phyloP scores from a whole-genome alignment of 257 asterid genomes.

The Nicotiana undulata region DNA sequence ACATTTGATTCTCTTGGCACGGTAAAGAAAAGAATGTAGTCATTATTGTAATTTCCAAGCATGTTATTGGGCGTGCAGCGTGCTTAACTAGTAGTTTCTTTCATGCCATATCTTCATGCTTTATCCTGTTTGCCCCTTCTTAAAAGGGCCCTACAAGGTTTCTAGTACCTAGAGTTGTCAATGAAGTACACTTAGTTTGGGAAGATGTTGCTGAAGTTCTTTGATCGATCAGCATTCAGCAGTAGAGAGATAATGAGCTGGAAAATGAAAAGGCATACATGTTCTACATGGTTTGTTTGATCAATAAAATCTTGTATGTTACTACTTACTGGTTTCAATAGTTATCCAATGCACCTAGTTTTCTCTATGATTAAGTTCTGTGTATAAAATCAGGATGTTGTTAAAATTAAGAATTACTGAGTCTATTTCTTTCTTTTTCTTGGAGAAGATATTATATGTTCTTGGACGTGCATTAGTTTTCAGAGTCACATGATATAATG shows the following conservation, averaged over 20 bases:
- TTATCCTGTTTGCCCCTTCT: neutral
- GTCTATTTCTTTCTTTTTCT: neutral
- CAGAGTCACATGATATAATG: neutral
- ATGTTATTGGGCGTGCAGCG: neutral
- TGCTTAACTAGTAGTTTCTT: neutral
- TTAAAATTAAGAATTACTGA: neutral
- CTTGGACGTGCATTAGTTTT: conserved; percentile 1
- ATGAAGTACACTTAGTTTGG: neutral
- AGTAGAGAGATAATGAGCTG: neutral
- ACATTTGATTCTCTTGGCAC: neutral
- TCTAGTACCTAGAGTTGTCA: neutral
- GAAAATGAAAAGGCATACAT: neutral
- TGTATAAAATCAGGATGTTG: neutral
- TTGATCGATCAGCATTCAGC: neutral
- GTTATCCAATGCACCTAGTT: neutral
- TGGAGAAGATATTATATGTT: neutral
- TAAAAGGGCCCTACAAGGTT: neutral
- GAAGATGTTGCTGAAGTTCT: neutral
- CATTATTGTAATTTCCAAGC: neutral
- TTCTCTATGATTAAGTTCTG: neutral
- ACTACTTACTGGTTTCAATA: neutral
- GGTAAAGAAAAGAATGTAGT: neutral
- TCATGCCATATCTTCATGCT: neutral
- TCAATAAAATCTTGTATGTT: neutral
- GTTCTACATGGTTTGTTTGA: neutral